Evolutionary conservation across 176 grass and related monocot genomes (phyloP).

Genomic region (Pontederia paniculata): DNA sequence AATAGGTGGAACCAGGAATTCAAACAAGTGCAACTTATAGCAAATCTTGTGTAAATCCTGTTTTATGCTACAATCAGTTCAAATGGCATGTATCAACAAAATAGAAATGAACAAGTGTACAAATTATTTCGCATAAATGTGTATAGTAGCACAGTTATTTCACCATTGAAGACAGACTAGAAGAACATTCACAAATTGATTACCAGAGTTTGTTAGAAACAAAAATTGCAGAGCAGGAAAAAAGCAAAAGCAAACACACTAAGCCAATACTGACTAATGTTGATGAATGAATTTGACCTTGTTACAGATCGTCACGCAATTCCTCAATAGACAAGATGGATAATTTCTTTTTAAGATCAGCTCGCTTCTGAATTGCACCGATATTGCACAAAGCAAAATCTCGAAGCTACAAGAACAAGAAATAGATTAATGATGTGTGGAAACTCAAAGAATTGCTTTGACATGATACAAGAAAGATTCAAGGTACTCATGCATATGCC

Average conservation of each 20-base stretch:
- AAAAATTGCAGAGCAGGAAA: constrained; percentile 19
- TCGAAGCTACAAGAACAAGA: constrained; percentile 37
- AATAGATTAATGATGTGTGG: constrained; percentile 14
- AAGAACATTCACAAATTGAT: constrained; percentile 2
- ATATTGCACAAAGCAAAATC: constrained; percentile 84
- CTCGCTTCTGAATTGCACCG: constrained; percentile 86
- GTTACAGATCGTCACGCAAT: constrained; percentile 66
- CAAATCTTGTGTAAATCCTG: no score
- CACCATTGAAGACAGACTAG: neutral
- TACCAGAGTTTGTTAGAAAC: constrained; percentile 4
- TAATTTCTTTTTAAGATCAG: constrained; percentile 80
- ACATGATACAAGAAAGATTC: constrained; percentile 10
- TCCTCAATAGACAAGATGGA: constrained; percentile 73
- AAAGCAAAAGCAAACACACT: no score
- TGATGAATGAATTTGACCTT: constrained; percentile 47
- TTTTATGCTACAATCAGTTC: no score
- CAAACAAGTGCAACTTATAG: no score
- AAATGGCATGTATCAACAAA: no score
- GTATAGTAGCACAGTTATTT: no score
- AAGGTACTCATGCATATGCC: constrained; percentile 30
- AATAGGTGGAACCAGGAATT: no score
- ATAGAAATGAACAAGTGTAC: no score
- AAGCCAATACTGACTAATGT: no score
- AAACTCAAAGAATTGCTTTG: constrained; percentile 1
- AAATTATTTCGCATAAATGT: no score